These are phyloP conservation scores for Bolboschoenoplectus hybrid DNA, from an alignment of 202 grass and related monocot genomes.

Conservation along the genomic window DNA sequence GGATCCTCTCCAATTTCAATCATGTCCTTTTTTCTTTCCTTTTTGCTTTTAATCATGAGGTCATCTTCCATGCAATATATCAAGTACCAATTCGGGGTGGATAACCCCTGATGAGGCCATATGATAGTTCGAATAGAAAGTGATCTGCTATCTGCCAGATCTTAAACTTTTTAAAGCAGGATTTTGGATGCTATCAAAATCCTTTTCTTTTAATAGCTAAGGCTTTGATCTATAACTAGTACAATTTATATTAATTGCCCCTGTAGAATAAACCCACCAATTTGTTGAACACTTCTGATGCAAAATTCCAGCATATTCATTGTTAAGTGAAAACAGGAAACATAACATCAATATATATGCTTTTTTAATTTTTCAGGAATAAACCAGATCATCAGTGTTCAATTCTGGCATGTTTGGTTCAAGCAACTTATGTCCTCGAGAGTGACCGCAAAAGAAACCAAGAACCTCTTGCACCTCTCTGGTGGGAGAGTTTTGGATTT, in stretches of 20 bases:
- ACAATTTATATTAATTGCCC: neutral
- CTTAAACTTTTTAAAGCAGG: neutral
- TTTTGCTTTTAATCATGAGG: neutral
- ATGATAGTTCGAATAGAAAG: neutral
- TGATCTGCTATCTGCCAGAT: neutral
- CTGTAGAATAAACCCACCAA: neutral
- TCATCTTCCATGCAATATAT: neutral
- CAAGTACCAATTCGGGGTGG: neutral
- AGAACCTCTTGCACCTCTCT: slow-evolving; percentile 19
- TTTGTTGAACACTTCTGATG: neutral
- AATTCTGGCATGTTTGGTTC: slow-evolving; percentile 31
- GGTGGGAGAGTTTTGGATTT: slow-evolving; percentile 36
- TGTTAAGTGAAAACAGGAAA: neutral
- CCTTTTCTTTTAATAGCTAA: neutral
- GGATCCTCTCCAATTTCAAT: slow-evolving; percentile 1
- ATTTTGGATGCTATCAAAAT: neutral
- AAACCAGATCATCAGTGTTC: slow-evolving; percentile 33
- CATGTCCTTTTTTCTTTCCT: neutral
- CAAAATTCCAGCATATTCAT: neutral
- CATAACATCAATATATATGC: slow-evolving; percentile 17
- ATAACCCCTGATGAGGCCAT: neutral
- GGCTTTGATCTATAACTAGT: neutral
- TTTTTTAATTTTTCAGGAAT: slow-evolving; percentile 18
- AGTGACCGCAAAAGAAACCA: slow-evolving; percentile 33
- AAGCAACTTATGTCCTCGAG: slow-evolving; percentile 35